Evolutionary conservation across 768 basidiomycete species (phyloP).

Genomic region (Coprinopsis strossmayeri): DNA sequence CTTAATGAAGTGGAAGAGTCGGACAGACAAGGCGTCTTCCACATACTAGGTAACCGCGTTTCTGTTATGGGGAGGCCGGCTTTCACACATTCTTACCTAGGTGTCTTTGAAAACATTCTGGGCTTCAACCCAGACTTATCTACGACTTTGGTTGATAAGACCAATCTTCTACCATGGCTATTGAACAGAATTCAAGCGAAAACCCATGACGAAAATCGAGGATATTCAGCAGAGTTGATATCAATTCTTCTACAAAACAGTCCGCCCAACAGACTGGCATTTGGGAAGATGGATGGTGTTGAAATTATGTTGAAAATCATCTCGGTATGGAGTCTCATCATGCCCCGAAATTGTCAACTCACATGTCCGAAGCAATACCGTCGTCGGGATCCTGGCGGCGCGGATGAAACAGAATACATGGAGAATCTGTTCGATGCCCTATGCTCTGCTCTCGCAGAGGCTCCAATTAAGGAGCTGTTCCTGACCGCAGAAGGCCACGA

Average conservation of each 20-base stretch:
- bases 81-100: conserved; percentile 25
- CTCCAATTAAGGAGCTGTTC: conserved; percentile 74
- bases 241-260: conserved; percentile 83
- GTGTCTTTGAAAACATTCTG: conserved; percentile 89
- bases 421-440: conserved; percentile 91
- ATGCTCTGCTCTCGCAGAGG: conserved; percentile 80
- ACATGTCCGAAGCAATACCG: conserved; percentile 68
- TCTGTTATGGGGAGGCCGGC: not conserved
- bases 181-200: conserved; percentile 68
- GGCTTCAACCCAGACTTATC: conserved; percentile 80
- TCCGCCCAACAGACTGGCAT: conserved; percentile 55
- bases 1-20: conserved; percentile 90
- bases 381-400: conserved; percentile 71
- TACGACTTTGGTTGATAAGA: conserved; percentile 62
- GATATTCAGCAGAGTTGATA: conserved; percentile 91
- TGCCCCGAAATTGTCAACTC: conserved; percentile 3
- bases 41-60: conserved; percentile 62
- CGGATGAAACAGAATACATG: conserved; percentile 96
- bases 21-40: conserved; percentile 88
- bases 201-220: conserved; percentile 81
- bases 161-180: conserved; percentile 73
- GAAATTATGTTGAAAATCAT: conserved; percentile 70
- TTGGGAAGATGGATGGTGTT: conserved; percentile 73
- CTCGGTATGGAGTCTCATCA: conserved; percentile 50
- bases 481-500: conserved; percentile 91